Base-by-base conservation (phyloP, 768 basidiomycete species). In the Erythrobasidium yunnanense region DNA sequence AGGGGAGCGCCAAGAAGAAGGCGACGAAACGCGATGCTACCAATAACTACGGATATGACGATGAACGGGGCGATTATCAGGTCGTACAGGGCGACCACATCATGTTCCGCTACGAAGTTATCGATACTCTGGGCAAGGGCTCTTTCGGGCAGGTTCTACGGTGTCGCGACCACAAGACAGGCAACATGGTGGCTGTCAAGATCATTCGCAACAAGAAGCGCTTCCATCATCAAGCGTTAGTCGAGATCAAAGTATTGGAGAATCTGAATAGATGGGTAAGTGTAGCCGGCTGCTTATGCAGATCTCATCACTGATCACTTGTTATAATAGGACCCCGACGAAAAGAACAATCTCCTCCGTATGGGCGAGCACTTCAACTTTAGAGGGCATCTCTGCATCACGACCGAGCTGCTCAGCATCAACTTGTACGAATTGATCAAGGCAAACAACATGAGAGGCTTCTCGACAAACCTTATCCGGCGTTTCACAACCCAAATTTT, bases 331-430 rank as follows among this genome's bases (percentile, higher is more conserved):
- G 95, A 99, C 73, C 81, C 87, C 1, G 92, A 99, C 65, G 92
- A 96, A 77, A 92, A 90, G 75, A 90, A 99, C 72, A 85, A 90
- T 73, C 90, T 99, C 69, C 87, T 97, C 77, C 90, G 89, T 77
- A 97, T 97, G 90, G 91, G 87, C 0, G 93, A 97, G 73, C 85
- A 93, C 74, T 99, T 99, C 78, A 92, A 92, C 77, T 99, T 97
- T 83, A 84, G 95, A 68, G 87, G 85, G 67, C 95, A 99, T 76
- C 81, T 99, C 13, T 99, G 95, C 77, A 97, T 99, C 70, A 93
- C 92, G 7, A 97, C 90, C 83, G 95, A 99, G 76, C 79, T 97
- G 42, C 81, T 99, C 68, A 96, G 92, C 76, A 96, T 97, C 78
- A 99, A 99, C 77, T 80, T 99, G 50, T 99, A 97, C 78, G 95